Evolutionary conservation across 2,329 filamentous ascomycete species (phyloP).

Genomic region (Exserohilum turcica): DNA sequence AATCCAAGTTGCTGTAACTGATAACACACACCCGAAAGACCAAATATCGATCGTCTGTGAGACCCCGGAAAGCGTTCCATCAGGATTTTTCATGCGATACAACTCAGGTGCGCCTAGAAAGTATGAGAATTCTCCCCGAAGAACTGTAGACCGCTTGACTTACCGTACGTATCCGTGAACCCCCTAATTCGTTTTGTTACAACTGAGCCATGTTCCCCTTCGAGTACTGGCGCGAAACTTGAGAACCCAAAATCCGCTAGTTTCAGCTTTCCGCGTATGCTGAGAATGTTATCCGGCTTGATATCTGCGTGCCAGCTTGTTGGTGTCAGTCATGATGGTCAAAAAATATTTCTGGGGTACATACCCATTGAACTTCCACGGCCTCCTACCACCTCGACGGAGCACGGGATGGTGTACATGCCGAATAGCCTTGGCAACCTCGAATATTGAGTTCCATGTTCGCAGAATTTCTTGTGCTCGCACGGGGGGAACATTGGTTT

Average conservation of each 20-base stretch:
- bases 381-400: neutral
- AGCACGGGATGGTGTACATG: conserved; percentile 30
- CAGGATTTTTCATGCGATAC: conserved; percentile 14
- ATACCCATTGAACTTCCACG: conserved; percentile 3
- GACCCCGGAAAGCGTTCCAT: conserved; percentile 5
- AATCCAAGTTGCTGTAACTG: conserved; percentile 48
- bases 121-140: neutral
- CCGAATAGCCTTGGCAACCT: conserved; percentile 37
- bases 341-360: neutral
- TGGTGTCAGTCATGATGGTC: conserved; percentile 9
- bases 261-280: conserved; percentile 43
- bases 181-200: conserved; percentile 22
- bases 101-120: conserved; percentile 16
- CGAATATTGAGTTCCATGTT: conserved; percentile 42
- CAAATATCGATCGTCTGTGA: conserved; percentile 48
- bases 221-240: conserved; percentile 20
- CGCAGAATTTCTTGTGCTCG: conserved; percentile 30
- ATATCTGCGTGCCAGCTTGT: conserved; percentile 52
- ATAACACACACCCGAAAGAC: conserved; percentile 49
- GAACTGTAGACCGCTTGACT: neutral
- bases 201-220: conserved; percentile 3
- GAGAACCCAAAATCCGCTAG: conserved; percentile 49
- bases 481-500: conserved; percentile 32
- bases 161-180: conserved; percentile 48
- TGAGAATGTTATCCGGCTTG: conserved; percentile 53